These are phyloP conservation scores for Pezicula radicicola DNA, from an alignment of 2,329 filamentous ascomycete species.

Conservation along the genomic window DNA sequence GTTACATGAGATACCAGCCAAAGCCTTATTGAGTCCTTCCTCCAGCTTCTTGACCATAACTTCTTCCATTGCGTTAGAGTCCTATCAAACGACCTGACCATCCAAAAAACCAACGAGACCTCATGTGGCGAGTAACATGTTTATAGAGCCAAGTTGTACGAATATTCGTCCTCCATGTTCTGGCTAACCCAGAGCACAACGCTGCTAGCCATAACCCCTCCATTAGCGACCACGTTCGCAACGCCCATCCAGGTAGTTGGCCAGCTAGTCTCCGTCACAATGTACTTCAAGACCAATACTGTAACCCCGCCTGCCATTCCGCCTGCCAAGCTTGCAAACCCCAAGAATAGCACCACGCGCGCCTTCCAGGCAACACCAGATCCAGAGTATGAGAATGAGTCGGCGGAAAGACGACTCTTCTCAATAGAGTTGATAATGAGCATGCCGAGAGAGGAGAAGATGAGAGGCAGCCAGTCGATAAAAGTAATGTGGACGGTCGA, in stretches of 20 bases:
- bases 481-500: conserved; percentile 58
- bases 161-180: conserved; percentile 72
- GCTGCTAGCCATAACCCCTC: conserved; percentile 56
- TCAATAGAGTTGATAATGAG: conserved; percentile 70
- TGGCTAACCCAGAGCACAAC: conserved; percentile 67
- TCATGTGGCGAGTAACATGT: not conserved
- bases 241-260: conserved; percentile 63
- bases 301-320: conserved; percentile 69
- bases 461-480: conserved; percentile 67
- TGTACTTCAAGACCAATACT: conserved; percentile 63
- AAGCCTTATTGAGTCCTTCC: not conserved
- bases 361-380: conserved; percentile 67
- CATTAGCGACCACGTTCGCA: conserved; percentile 65
- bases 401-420: conserved; percentile 61
- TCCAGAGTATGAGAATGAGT: conserved; percentile 61
- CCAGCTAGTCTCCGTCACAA: conserved; percentile 54
- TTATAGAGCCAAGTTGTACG: conserved; percentile 62
- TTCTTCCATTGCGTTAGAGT: not conserved
- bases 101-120: not conserved
- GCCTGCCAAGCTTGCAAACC: conserved; percentile 62
- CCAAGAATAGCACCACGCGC: conserved; percentile 63
- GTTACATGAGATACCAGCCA: conserved; percentile 4
- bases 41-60: not conserved
- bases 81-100: conserved; percentile 1
- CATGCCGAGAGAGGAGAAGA: conserved; percentile 66